phyloP scores from a whole-genome alignment of 305 asterid genomes.

The Fraxinus sp. region DNA sequence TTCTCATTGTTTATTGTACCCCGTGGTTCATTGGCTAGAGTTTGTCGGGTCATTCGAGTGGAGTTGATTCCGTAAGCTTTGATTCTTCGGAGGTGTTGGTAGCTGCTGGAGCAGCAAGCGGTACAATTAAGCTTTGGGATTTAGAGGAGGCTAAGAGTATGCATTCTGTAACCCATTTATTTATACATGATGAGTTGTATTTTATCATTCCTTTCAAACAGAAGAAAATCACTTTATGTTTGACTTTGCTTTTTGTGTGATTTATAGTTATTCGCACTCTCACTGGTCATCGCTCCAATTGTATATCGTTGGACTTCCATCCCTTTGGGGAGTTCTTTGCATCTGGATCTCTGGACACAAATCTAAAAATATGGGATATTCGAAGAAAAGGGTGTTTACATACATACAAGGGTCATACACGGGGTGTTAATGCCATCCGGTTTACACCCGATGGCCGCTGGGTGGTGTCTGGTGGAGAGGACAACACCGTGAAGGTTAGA shows the following conservation, averaged over 20 bases:
- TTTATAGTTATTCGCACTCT: conserved; percentile 83
- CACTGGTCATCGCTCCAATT: conserved; percentile 97
- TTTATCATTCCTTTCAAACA: conserved; percentile 4
- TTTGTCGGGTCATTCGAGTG: conserved; percentile 98
- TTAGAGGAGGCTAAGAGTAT: conserved; percentile 99
- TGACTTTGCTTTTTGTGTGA: conserved; percentile 22
- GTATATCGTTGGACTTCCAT: conserved; percentile 97
- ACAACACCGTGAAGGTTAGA: conserved; percentile 88
- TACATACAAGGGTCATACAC: conserved; percentile 97
- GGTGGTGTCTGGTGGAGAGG: conserved; percentile 99
- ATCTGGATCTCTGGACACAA: conserved; percentile 96
- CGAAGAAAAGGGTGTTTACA: conserved; percentile 96
- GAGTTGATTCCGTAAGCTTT: conserved; percentile 96
- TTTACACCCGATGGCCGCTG: conserved; percentile 99
- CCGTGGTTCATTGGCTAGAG: conserved; percentile 60
- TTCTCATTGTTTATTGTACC: conserved; percentile 25
- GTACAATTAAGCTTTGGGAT: conserved; percentile 98
- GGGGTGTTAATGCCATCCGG: conserved; percentile 92
- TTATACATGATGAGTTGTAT: neutral
- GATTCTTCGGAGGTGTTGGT: conserved; percentile 95
- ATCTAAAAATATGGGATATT: conserved; percentile 97
- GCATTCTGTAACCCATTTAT: conserved; percentile 27
- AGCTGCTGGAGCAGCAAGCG: conserved; percentile 99
- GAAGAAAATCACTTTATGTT: conserved; percentile 5
- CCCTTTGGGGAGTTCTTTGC: conserved; percentile 99